Conservation (phyloP, 1,284 basidiomycete species). For the Cronartium quercuum region DNA sequence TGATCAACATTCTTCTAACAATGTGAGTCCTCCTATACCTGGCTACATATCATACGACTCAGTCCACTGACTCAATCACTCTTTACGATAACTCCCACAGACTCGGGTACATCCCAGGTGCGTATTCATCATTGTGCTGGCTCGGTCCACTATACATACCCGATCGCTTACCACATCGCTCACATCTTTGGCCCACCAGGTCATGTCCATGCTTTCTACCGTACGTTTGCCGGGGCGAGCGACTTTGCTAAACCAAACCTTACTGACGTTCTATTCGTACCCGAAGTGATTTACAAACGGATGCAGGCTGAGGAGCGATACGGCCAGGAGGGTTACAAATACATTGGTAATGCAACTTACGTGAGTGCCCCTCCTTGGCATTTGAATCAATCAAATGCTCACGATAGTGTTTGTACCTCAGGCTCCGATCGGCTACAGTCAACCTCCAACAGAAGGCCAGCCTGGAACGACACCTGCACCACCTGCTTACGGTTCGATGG, state of each 20-base stretch:
- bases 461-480: not conserved
- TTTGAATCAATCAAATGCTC: not conserved
- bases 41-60: not conserved
- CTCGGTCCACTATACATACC: not conserved
- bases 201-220: slow-evolving; percentile 51
- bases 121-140: not conserved
- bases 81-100: not conserved
- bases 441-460: not conserved
- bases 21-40: slow-evolving; percentile 53
- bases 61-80: not conserved
- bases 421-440: slow-evolving; percentile 25
- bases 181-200: slow-evolving; percentile 43
- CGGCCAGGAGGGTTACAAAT: slow-evolving; percentile 62
- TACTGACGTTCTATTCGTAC: not conserved
- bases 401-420: not conserved
- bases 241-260: not conserved
- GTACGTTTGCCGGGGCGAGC: slow-evolving; percentile 40
- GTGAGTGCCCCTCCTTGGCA: not conserved
- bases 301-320: slow-evolving; percentile 71
- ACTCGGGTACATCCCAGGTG: slow-evolving; percentile 36
- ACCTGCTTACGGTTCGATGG: slow-evolving; percentile 28
- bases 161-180: not conserved
- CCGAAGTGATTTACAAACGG: slow-evolving; percentile 64
- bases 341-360: slow-evolving; percentile 48
- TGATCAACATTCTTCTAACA: slow-evolving; percentile 72